Evolutionary conservation across 306 rosid species (phyloP), one percentile per base, ranked within the genome.

Genomic region (Luffa aegyptiaca): DNA sequence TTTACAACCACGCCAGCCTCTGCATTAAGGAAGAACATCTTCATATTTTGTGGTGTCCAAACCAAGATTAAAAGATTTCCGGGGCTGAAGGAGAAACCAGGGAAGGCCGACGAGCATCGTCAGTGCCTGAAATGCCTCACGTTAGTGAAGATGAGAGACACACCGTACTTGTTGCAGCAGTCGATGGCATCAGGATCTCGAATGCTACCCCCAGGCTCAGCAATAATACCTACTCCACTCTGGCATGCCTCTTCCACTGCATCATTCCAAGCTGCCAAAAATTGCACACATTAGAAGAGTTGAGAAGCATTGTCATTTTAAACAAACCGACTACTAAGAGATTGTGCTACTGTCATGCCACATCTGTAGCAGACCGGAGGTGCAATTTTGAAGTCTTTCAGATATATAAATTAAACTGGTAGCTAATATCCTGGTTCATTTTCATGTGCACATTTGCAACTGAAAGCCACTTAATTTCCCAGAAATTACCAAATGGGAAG

Each of bases 171-270:
- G 74, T 91, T 89, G 75, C 98, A 94, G 81, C 98, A 94, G 51
- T 91, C 97, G 44, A 94, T 35, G 46, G 98, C 98, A 82, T 92
- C 97, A 7, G 82, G 81, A 61, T 94, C 98, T 88, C 97, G 86
- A 62, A 91, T 90, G 80, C 98, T 90, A 12, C 97, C 97, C 0
- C 98, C 97, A 2, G 97, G 97, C 83, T 94, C 97, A 7, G 96
- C 97, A 65, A 94, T 94, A 36, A 88, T 80, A 64, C 90, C 72
- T 12, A 91, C 72, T 65, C 97, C 97, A 20, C 89, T 87, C 76
- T 90, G 83, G 82, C 98, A 94, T 79, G 97, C 97, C 90, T 92
- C 95, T 87, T 95, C 97, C 84, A 95, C 97, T 3, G 96, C 97
- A 82, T 92, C 98, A 20, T 95, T 91, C 97, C 98, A 92, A 80